Conservation (phyloP, 768 basidiomycete species). For the Leucogyrophana mollusca region DNA sequence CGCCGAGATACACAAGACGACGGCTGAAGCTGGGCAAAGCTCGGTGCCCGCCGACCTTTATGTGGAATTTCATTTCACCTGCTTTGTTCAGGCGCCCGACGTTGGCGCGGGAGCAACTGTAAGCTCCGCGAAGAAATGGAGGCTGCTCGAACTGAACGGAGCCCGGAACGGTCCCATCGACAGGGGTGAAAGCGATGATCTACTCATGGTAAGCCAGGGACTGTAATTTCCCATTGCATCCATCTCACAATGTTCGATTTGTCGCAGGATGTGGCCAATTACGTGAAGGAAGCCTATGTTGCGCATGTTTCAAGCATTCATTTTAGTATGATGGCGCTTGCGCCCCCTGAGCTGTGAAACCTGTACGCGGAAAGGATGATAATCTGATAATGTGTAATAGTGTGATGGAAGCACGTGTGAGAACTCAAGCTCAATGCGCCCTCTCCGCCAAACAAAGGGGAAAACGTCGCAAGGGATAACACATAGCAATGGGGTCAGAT, state of each 20-base stretch:
- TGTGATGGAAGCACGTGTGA: too few species aligned
- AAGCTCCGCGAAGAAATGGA: constrained; percentile 27
- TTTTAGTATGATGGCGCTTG: constrained; percentile 41
- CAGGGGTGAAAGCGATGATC: constrained; percentile 58
- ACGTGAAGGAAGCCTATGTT: constrained; percentile 38
- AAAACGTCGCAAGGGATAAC: too few species aligned
- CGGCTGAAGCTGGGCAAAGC: constrained; percentile 70
- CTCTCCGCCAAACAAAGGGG: too few species aligned
- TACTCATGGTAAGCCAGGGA: constrained; percentile 46
- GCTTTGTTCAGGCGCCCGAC: constrained; percentile 73
- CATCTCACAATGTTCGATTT: not conserved
- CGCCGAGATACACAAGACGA: constrained; percentile 70
- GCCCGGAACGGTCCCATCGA: constrained; percentile 77
- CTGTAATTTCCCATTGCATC: not conserved
- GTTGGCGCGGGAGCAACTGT: constrained; percentile 18
- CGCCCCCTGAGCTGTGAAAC: constrained; percentile 8
- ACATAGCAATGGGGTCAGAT: too few species aligned
- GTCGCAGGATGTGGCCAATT: constrained; percentile 37
- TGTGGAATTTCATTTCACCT: constrained; percentile 83
- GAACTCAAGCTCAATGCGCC: too few species aligned
- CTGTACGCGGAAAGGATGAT: too few species aligned
- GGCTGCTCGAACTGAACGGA: constrained; percentile 86
- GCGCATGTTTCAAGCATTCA: constrained; percentile 27
- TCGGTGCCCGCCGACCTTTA: constrained; percentile 60
- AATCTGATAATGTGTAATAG: too few species aligned